A percentile compares a stretch with the other conserved stretches of the same genome.
phyloP scores from a whole-genome alignment of 2,329 filamentous ascomycete genomes.

The Fonsecaea monophora region DNA sequence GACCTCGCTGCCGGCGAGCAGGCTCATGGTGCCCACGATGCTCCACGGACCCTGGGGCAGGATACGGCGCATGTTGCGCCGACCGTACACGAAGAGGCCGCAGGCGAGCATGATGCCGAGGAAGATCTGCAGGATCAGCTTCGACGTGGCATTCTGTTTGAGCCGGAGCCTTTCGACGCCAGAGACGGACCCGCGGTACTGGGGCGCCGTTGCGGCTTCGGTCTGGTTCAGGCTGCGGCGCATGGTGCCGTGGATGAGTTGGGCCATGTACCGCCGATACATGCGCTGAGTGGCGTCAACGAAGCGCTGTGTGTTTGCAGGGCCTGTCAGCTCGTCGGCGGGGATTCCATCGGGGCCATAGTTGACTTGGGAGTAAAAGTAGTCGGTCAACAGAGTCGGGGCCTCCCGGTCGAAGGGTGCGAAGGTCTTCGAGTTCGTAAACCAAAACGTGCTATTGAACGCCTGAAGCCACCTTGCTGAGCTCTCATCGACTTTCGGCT shows the following conservation, averaged over 20 bases:
- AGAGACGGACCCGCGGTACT: background rate
- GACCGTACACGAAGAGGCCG: slow-evolving; percentile 13
- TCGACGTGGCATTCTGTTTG: slow-evolving; percentile 26
- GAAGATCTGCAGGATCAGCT: slow-evolving; percentile 29
- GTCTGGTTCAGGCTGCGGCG: slow-evolving; percentile 6
- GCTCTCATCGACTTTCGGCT: slow-evolving; percentile 2
- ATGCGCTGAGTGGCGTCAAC: slow-evolving; percentile 18
- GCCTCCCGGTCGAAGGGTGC: slow-evolving; percentile 1
- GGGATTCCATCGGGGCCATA: slow-evolving; percentile 8
- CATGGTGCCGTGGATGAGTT: slow-evolving; percentile 30
- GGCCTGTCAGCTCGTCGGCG: background rate
- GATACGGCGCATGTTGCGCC: slow-evolving; percentile 24
- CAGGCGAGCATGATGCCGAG: slow-evolving; percentile 26
- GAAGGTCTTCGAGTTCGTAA: background rate
- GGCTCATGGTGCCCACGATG: slow-evolving; percentile 32
- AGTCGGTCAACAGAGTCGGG: background rate
- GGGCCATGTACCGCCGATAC: slow-evolving; percentile 35
- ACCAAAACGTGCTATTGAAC: slow-evolving; percentile 9
- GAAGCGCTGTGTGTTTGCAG: slow-evolving; percentile 11
- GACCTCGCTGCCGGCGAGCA: slow-evolving; percentile 33
- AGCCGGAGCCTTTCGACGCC: slow-evolving; percentile 22
- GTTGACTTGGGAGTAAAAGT: slow-evolving; percentile 12
- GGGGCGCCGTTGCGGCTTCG: slow-evolving; percentile 3
- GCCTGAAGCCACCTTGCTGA: background rate
- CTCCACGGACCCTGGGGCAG: slow-evolving; percentile 29